A percentile compares a stretch with the other conserved stretches of the same genome.
These are phyloP conservation scores for Fusarium nurragi DNA, from an alignment of 2,329 filamentous ascomycete genomes.

Conservation along the genomic window DNA sequence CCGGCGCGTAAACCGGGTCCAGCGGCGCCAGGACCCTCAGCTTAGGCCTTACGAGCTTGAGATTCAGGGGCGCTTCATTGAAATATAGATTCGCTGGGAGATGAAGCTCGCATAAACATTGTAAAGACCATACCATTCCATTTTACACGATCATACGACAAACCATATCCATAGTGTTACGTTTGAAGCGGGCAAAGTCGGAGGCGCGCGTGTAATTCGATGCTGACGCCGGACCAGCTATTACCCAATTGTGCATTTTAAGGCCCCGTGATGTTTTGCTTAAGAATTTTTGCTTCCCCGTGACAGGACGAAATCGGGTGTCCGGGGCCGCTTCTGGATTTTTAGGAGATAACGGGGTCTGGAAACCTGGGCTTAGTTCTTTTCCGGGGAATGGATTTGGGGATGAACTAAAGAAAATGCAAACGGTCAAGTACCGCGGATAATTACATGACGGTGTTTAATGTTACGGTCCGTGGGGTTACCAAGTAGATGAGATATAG, in stretches of 20 bases:
- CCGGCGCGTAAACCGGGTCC: slow-evolving; percentile 21
- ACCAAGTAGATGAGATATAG: slow-evolving; percentile 38
- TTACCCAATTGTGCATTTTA: slow-evolving; percentile 39
- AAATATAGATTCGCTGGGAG: slow-evolving; percentile 17
- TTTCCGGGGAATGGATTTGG: slow-evolving; percentile 31
- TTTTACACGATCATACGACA: slow-evolving; percentile 35
- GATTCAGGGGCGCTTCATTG: slow-evolving; percentile 19
- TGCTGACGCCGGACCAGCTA: slow-evolving; percentile 32
- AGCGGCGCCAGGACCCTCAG: slow-evolving; percentile 17
- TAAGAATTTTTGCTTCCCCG: slow-evolving; percentile 33
- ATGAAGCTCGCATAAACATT: slow-evolving; percentile 24
- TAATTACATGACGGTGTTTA: neutral
- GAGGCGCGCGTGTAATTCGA: slow-evolving; percentile 19
- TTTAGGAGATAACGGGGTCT: slow-evolving; percentile 33
- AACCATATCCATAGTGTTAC: slow-evolving; percentile 34
- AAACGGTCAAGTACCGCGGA: slow-evolving; percentile 5
- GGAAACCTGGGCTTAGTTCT: slow-evolving; percentile 23
- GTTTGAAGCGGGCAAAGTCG: slow-evolving; percentile 38
- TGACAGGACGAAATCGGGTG: slow-evolving; percentile 33
- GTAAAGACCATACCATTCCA: slow-evolving; percentile 12
- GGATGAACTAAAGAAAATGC: slow-evolving; percentile 11
- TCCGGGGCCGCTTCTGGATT: slow-evolving; percentile 7
- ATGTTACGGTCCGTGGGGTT: neutral
- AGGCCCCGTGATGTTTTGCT: slow-evolving; percentile 31
- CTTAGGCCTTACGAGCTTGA: neutral